Evolutionary conservation across 805 yeast genomes (phyloP), one percentile per base, ranked within the genome.

Genomic region (Starmerella etchellsii): DNA sequence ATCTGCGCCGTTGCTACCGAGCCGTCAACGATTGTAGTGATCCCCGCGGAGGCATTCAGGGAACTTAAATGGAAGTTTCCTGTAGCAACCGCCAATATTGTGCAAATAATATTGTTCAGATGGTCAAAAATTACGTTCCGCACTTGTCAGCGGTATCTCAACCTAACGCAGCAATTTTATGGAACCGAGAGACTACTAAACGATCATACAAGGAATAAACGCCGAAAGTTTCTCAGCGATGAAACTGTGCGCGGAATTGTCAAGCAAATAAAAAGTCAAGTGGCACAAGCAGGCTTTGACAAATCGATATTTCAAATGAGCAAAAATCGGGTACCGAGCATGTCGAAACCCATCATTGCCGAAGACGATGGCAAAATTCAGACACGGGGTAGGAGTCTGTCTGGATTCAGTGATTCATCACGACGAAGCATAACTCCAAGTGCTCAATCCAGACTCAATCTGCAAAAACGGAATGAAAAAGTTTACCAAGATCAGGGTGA

Each of bases 81-180:
- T 5, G 74, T 81, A 47, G 82, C 95, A 1, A 79, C 95, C 0
- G 82, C 95, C 0, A 95, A 87, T 58, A 87, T 91, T 24, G 88
- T 88, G 13, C 95, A 93, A 52, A 85, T 88, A 74, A 83, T 88
- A 20, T 63, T 88, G 41, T 78, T 94, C 1, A 71, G 94, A 47
- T 67, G 91, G 39, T 83, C 84, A 56, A 73, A 93, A 50, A 95
- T 91, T 8, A 88, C 97, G 0, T 76, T 88, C 59, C 87, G 82
- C 54, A 82, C 96, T 0, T 82, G 91, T 9, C 91, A 87, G 57
- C 71, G 74, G 47, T 91, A 88, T 57, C 65, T 88, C 36, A 95
- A 94, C 0, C 62, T 88, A 19, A 84, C 96, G 0, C 65, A 71
- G 16, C 95, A 85, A 52, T 76, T 88, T 24, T 70, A 81, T 53